A percentile compares a stretch with the other conserved stretches of the same genome.
Conservation (phyloP, 495 filamentous ascomycete species). For the Penicillium arizonense region DNA sequence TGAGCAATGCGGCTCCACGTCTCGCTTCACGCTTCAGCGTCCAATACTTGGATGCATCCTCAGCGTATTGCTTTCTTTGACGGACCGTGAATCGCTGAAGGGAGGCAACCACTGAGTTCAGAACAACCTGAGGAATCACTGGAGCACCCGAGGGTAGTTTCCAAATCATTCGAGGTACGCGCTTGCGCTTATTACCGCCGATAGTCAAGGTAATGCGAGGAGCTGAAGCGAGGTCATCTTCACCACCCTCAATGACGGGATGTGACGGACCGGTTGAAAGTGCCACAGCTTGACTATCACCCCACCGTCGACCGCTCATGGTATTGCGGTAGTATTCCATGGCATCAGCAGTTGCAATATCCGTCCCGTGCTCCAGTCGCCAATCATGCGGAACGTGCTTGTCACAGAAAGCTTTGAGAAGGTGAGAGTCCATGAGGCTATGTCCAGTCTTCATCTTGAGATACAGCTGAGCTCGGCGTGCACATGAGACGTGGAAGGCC, state of each 20-base stretch:
- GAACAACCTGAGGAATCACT: slow-evolving; percentile 83
- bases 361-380: slow-evolving; percentile 78
- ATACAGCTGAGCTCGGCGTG: slow-evolving; percentile 80
- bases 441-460: slow-evolving; percentile 95
- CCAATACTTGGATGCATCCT: slow-evolving; percentile 95
- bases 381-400: slow-evolving; percentile 93
- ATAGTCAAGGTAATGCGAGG: slow-evolving; percentile 58
- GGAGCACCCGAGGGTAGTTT: slow-evolving; percentile 93
- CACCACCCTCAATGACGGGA: slow-evolving; percentile 36
- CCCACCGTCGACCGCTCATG: slow-evolving; percentile 86
- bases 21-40: slow-evolving; percentile 93
- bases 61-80: slow-evolving; percentile 86
- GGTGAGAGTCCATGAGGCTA: slow-evolving; percentile 83
- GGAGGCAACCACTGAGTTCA: slow-evolving; percentile 74
- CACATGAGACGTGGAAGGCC: slow-evolving; percentile 98
- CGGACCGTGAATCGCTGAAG: slow-evolving; percentile 76
- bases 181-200: slow-evolving; percentile 74
- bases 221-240: slow-evolving; percentile 34
- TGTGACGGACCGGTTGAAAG: slow-evolving; percentile 69
- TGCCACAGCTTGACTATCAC: slow-evolving; percentile 85
- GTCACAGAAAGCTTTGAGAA: slow-evolving; percentile 93
- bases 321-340: slow-evolving; percentile 81
- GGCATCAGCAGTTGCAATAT: slow-evolving; percentile 61
- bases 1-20: slow-evolving; percentile 85
- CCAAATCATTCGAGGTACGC: slow-evolving; percentile 74